Percentiles rank a stretch among this genome's conserved stretches.
phyloP scores from a whole-genome alignment of 1,284 basidiomycete species.

The Ceratobasidium sp. region DNA sequence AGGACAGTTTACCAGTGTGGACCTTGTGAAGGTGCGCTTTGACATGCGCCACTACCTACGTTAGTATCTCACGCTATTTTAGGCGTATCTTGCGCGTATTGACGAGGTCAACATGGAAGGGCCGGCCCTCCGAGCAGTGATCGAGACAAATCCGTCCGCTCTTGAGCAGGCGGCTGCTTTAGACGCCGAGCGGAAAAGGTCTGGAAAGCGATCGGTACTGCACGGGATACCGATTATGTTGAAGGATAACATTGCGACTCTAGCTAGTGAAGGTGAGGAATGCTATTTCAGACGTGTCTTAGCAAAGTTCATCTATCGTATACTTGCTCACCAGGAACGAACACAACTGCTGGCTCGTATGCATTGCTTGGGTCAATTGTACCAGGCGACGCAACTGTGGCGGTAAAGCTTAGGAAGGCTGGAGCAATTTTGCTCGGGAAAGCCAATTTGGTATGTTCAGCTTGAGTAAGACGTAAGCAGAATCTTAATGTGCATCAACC shows the following conservation, averaged over 20 bases:
- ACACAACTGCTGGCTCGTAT: constrained; percentile 71
- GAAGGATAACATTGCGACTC: constrained; percentile 78
- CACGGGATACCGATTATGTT: constrained; percentile 79
- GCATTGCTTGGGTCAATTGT: constrained; percentile 70
- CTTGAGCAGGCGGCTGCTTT: constrained; percentile 66
- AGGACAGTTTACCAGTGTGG: constrained; percentile 71
- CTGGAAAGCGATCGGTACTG: constrained; percentile 66
- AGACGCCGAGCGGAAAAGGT: constrained; percentile 66
- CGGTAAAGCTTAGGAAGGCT: constrained; percentile 70
- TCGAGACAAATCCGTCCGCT: constrained; percentile 74
- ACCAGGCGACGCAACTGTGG: constrained; percentile 72
- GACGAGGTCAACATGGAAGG: constrained; percentile 78
- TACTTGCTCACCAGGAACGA: constrained; percentile 65
- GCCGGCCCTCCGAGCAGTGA: constrained; percentile 70
- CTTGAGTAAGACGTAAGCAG: background rate
- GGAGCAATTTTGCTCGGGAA: constrained; percentile 75
- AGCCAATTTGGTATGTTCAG: constrained; percentile 61
- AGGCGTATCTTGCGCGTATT: constrained; percentile 78
- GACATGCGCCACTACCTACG: background rate
- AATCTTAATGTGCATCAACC: background rate
- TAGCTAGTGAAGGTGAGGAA: background rate
- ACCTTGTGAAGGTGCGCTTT: constrained; percentile 69
- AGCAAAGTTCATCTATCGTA: background rate
- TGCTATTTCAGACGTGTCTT: background rate
- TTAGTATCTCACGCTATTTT: background rate